Conservation (phyloP, 257 asterid species). For the Nemophila menziesii region DNA sequence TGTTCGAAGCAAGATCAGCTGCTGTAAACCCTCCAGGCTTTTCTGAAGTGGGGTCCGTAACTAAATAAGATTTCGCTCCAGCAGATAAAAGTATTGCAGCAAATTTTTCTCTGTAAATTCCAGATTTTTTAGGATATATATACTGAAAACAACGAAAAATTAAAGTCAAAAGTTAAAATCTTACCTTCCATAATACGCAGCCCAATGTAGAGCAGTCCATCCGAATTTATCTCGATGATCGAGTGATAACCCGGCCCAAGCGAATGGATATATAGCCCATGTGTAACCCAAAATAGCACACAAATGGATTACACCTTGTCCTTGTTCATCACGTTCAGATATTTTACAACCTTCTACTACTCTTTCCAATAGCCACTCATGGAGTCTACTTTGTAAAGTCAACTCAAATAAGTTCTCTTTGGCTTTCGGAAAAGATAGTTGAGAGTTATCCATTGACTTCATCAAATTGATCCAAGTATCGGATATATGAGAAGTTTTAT, state of each 20-base stretch:
- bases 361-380: conserved; percentile 78
- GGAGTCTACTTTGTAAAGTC: conserved; percentile 54
- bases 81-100: conserved; percentile 84
- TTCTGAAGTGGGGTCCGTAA: conserved; percentile 74
- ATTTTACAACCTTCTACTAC: conserved; percentile 47
- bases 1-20: conserved; percentile 85
- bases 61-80: conserved; percentile 85
- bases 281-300: conserved; percentile 89
- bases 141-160: too few relatives aligned
- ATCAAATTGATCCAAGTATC: conserved; percentile 43
- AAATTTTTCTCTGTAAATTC: conserved; percentile 78
- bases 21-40: conserved; percentile 74
- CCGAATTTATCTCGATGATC: conserved; percentile 90
- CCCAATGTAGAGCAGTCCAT: conserved; percentile 99
- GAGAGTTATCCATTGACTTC: conserved; percentile 39
- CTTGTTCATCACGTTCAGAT: conserved; percentile 75
- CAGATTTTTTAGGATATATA: too few relatives aligned
- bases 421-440: conserved; percentile 51
- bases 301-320: conserved; percentile 89
- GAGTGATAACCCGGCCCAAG: conserved; percentile 74
- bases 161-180: too few relatives aligned
- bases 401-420: conserved; percentile 67
- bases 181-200: conserved; percentile 92
- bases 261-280: conserved; percentile 76
- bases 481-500: conserved; percentile 36